These are phyloP conservation scores for Cephaloascus fragrans DNA, from an alignment of 805 yeast genomes.

Conservation along the genomic window DNA sequence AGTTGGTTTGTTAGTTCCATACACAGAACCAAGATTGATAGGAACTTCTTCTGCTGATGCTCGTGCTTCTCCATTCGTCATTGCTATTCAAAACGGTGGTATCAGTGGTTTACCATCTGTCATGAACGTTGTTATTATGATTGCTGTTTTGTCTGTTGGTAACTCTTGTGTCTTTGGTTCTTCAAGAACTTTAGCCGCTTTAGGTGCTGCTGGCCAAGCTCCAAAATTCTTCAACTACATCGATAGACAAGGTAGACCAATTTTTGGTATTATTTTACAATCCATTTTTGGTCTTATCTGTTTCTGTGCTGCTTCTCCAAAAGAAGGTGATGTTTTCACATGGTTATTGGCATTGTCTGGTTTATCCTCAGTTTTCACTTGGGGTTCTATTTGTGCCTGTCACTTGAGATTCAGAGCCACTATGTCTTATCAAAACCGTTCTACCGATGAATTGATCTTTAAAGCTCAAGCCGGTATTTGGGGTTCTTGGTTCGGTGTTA, in stretches of 20 bases:
- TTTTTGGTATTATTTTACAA: constrained; percentile 31
- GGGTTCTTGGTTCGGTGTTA: constrained; percentile 30
- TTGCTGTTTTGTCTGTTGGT: constrained; percentile 65
- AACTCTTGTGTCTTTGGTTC: constrained; percentile 64
- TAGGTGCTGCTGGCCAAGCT: constrained; percentile 35
- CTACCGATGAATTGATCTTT: constrained; percentile 28
- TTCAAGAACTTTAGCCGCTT: constrained; percentile 45
- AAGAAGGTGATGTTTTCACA: constrained; percentile 27
- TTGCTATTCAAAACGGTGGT: constrained; percentile 60
- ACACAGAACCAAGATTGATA: constrained; percentile 36
- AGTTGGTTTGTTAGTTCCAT: constrained; percentile 67
- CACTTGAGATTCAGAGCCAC: constrained; percentile 38
- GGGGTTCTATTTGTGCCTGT: constrained; percentile 36
- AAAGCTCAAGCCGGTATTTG: constrained; percentile 29
- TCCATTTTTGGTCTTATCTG: constrained; percentile 31
- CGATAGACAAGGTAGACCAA: constrained; percentile 42
- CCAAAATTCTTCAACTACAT: constrained; percentile 33
- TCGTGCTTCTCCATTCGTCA: constrained; percentile 65
- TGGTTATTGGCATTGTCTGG: constrained; percentile 45
- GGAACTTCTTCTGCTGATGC: constrained; percentile 45
- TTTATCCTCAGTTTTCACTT: constrained; percentile 35
- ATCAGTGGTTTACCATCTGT: constrained; percentile 59
- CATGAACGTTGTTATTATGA: constrained; percentile 60
- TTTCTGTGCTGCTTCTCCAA: constrained; percentile 32
- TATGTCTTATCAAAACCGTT: constrained; percentile 29